Evolutionary conservation across 148 eudicot genomes (phyloP), one percentile per base, ranked within the genome.

Genomic region (Heliosperma pusillum): DNA sequence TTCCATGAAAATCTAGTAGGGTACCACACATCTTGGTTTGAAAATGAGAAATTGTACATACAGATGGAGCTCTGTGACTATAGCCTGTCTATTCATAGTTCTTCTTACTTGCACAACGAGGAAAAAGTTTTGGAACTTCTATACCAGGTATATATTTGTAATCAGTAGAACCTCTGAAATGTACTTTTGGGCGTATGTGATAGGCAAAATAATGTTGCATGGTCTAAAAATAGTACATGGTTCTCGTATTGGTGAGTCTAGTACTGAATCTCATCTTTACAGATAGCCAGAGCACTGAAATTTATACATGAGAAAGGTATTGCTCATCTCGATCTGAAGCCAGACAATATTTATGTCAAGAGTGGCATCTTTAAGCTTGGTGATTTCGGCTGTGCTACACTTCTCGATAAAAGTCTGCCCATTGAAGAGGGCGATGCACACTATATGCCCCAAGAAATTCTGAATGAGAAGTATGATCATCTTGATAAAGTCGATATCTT

Each of bases 391-490:
- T 94, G 98, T 83, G 96, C 98, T 58, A 91, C 93, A 66, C 85
- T 87, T 66, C 85, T 94, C 19, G 88, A 94, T 70, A 79, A 80
- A 66, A 94, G 89, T 86, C 77, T 91, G 69, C 96, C 97, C 29
- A 83, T 94, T 77, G 98, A 94, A 80, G 98, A 94, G 76, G 98
- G 98, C 5, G 98, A 94, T 86, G 97, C 97, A 33, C 93, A 90
- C 50, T 94, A 94, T 76, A 91, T 94, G 96, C 96, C 98, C 80
- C 93, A 84, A 77, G 98, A 94, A 79, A 91, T 90, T 66, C 82
- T 94, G 74, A 94, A 94, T 71, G 98, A 91, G 82, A 85, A 85
- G 52, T 88, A 86, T 77, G 96, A 94, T 87, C 78, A 88, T 81
- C 97, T 94, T 44, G 97, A 94, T 67, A 94, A 90, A 80, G 98